Base-by-base conservation (phyloP, 2,329 filamentous ascomycete species). In the Scytalidium sp. region DNA sequence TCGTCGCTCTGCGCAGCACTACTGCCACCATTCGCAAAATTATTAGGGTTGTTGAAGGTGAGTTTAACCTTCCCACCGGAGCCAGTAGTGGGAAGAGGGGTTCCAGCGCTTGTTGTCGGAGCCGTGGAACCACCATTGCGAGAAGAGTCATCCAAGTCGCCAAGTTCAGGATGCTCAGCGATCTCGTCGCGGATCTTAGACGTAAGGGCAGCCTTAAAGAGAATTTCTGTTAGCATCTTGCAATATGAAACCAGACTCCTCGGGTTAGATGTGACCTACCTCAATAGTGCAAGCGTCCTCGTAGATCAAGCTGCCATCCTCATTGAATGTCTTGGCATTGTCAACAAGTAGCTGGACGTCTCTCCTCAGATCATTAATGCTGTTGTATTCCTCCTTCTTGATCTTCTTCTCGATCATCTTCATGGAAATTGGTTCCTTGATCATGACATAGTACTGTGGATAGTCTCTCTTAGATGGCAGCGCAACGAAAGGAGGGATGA, bases 291-390 rank as follows among this genome's bases (percentile, higher is more conserved):
- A 92, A 45, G 93, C 93, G 75, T 99, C 94, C 63, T 89, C 81
- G 72, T 92, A 97, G 47, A 99, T 80, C 61, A 95, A 76, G 69
- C 92, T 97, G 50, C 87, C 88, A 65, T 97, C 94, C 70, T 99
- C 95, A 64, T 99, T 99, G 76, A 96, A 99, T 2, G 88, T 94
- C 67, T 90, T 83, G 57, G 93, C 96, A 69, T 99, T 99, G 65
- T 80, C 84, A 67, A 92, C 94, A 70, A 99, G 81, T 55, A 93
- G 73, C 45, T 84, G 82, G 55, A 99, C 85, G 64, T 99, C 95
- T 58, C 81, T 83, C 49, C 84, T 81, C 78, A 99, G 83, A 60
- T 92, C 89, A 64, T 81, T 84, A 53, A 97, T 71, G 62, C 81
- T 87, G 59, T 82, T 83, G 69, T 99, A 99, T 65, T 97, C 90